These are phyloP conservation scores for Aspergillus costaricaensis DNA, from an alignment of 2,329 filamentous ascomycete species.

Conservation along the genomic window DNA sequence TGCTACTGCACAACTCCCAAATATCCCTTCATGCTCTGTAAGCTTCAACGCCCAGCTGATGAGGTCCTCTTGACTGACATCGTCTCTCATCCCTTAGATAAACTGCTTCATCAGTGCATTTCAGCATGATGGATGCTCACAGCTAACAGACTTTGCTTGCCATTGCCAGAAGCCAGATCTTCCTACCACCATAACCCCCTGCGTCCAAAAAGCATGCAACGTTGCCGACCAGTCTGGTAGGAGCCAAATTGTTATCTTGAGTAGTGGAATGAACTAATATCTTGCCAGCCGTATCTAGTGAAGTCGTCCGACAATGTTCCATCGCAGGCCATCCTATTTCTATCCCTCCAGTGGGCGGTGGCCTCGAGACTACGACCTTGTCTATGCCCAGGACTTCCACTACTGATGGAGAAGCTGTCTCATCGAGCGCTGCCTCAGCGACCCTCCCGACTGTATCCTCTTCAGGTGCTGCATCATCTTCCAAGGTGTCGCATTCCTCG, in stretches of 20 bases:
- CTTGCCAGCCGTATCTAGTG: constrained; percentile 37
- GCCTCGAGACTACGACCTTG: constrained; percentile 19
- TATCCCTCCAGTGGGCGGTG: constrained; percentile 32
- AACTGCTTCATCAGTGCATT: constrained; percentile 50
- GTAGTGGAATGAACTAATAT: neutral
- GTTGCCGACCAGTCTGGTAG: constrained; percentile 41
- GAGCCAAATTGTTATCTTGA: constrained; percentile 9
- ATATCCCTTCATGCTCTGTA: constrained; percentile 53
- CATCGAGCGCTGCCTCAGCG: constrained; percentile 5
- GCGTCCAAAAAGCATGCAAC: constrained; percentile 48
- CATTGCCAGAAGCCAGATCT: constrained; percentile 52
- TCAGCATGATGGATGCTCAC: constrained; percentile 47
- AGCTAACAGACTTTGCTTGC: constrained; percentile 52
- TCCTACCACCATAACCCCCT: constrained; percentile 47
- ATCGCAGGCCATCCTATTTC: constrained; percentile 40
- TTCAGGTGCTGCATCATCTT: neutral
- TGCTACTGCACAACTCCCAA: constrained; percentile 48
- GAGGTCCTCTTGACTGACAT: neutral
- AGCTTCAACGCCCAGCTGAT: constrained; percentile 11
- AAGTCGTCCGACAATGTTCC: constrained; percentile 38
- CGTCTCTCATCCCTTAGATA: constrained; percentile 35
- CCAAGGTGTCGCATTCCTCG: neutral
- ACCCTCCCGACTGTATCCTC: constrained; percentile 12
- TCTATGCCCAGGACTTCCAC: constrained; percentile 9
- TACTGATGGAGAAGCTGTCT: constrained; percentile 3